Base-by-base conservation (phyloP, 1,284 basidiomycete species). In the Spongispora temasekensis region DNA sequence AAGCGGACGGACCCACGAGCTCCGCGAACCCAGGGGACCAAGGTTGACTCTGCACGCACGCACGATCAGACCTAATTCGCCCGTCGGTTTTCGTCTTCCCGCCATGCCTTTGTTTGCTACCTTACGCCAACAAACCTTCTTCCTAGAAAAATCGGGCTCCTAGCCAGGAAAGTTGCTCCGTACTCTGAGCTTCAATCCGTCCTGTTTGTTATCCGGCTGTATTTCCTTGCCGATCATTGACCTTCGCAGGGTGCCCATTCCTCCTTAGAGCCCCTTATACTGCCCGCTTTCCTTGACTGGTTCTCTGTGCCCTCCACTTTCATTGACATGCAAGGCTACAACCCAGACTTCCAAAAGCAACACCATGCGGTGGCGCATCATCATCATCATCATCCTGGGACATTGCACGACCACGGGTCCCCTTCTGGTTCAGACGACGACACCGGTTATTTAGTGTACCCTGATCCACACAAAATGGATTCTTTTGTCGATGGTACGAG, bases 361-460 rank as follows among this genome's bases (percentile, higher is more conserved):
- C 46, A 68, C 35, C 51, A 60, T 60, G 61, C 62, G 65, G 64
- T 69, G 67, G 67, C 70, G 61, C 71, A 74, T n/a, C n/a, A 64
- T 59, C 71, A n/a, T 64, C n/a, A n/a, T n/a, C n/a, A n/a, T n/a
- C n/a, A n/a, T 50, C 64, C 65, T 58, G 69, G 63, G 61, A 50
- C 64, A 52, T 61, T 66, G 53, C 61, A 79, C 58, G 81, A 82
- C 61, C 77, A 68, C 34, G 77, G 74, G 25, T 84, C 83, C 27
- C 74, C 77, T 67, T 78, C 80, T 15, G 78, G 76, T 53, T 84
- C 82, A 59, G 83, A 84, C 59, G 83, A 84, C 63, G 83, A 81
- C 35, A 46, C 21, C 44, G 40, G 48, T 44, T 73, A 75, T 58
- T 54, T 58, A 13, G 30, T 4, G n/a, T 77, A 70, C 66, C 76